Base-by-base conservation (phyloP, 257 asterid genomes). In the Penstemon barbatus region DNA sequence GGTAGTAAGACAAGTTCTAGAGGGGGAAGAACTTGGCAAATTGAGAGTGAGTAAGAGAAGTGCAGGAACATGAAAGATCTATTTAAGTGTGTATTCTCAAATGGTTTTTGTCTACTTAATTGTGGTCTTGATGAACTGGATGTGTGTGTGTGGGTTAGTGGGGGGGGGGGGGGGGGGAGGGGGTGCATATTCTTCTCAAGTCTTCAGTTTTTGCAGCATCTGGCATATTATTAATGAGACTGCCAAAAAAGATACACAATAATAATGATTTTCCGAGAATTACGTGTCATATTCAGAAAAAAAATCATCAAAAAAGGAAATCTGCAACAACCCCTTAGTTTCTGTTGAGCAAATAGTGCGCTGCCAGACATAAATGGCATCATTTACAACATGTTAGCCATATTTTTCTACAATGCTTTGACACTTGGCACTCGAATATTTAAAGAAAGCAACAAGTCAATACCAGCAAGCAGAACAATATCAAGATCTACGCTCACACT, bases 341-440 rank as follows among this genome's bases (percentile, higher is more conserved):
- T 73, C 71, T 3, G 44, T n/a, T 37, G 39, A 65, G 33, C 50
- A 40, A 12, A 43, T 61, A 60, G 33, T 25, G 33, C 33, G 33
- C 33, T 25, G 33, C 65, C 60, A 49, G 5, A 41, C 39, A 64
- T 54, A 60, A 55, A 66, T 40, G 49, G 44, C 61, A 48, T 54
- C 77, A 55, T 54, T 51, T 49, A 66, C 50, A 33, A 50, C 11
- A 45, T 5, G 19, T 46, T 42, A 8, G 72, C 71, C 68, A 54
- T 44, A 5, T 64, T 13, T 59, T 44, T 43, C 19, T 3, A 45
- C 62, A 44, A 52, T 12, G 56, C 37, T 38, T 50, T 50, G 5
- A 64, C 66, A 77, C 57, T 39, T 63, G 73, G 57, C 52, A 69
- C 48, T 70, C 43, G 57, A 57, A 41, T 65, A 25, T 8, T 57